These are phyloP conservation scores for Globisporangium irregulare DNA, from an alignment of 352 stramenopile species.

Conservation along the genomic window DNA sequence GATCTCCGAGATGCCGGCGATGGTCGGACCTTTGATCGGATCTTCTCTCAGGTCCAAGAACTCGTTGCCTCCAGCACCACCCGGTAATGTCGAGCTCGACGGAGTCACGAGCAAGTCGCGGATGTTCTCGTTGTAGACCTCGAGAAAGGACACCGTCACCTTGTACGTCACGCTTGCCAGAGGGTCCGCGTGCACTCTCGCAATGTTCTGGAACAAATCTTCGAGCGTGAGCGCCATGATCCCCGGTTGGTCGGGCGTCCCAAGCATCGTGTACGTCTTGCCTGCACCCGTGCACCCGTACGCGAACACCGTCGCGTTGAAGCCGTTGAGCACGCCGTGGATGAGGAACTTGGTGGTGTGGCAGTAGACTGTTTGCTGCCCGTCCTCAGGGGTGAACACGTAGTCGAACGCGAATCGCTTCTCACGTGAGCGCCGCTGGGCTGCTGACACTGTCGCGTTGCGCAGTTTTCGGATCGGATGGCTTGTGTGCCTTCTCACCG, in stretches of 20 bases:
- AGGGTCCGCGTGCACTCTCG: slow-evolving; percentile 30
- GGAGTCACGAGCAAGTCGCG: slow-evolving; percentile 69
- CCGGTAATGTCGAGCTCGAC: slow-evolving; percentile 10
- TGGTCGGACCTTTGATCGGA: slow-evolving; percentile 74
- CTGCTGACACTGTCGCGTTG: slow-evolving; percentile 25
- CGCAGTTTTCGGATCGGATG: slow-evolving; percentile 35
- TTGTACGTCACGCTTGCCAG: slow-evolving; percentile 43
- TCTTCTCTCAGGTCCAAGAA: slow-evolving; percentile 86
- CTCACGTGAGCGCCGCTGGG: slow-evolving; percentile 40
- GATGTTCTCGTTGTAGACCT: slow-evolving; percentile 95
- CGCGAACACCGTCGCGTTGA: slow-evolving; percentile 91
- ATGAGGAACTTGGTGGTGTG: slow-evolving; percentile 89
- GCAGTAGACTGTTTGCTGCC: slow-evolving; percentile 80
- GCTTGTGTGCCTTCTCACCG: slow-evolving; percentile 23
- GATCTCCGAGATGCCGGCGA: slow-evolving; percentile 86
- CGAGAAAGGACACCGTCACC: slow-evolving; percentile 85
- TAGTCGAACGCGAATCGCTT: slow-evolving; percentile 91
- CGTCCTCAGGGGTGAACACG: slow-evolving; percentile 68
- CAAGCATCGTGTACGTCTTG: slow-evolving; percentile 93
- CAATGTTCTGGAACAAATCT: slow-evolving; percentile 80
- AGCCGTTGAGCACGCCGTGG: slow-evolving; percentile 84
- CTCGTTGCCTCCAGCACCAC: slow-evolving; percentile 20
- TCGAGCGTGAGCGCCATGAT: slow-evolving; percentile 89
- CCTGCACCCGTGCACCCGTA: slow-evolving; percentile 88
- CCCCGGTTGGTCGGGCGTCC: slow-evolving; percentile 70